These are phyloP conservation scores for Wallacemonas collosoma DNA, from an alignment of 208 protist species.

Conservation along the genomic window DNA sequence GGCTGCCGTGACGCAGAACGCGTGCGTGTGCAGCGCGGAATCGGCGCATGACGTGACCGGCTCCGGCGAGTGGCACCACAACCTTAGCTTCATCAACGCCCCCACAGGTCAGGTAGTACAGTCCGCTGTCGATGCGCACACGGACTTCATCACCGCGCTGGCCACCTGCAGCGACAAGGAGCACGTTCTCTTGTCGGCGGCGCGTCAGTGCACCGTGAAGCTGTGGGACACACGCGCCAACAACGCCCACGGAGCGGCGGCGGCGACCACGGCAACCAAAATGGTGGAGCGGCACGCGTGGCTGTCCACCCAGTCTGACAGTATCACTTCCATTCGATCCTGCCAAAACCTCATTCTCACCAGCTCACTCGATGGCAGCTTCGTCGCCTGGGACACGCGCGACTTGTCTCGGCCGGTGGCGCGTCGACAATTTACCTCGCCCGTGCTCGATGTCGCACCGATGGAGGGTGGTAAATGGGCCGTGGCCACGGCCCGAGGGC, in stretches of 20 bases:
- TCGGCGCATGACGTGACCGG: slow-evolving; percentile 1
- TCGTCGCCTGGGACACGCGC: slow-evolving; percentile 76
- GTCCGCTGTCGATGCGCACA: slow-evolving; percentile 53
- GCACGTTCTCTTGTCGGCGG: slow-evolving; percentile 64
- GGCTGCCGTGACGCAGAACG: slow-evolving; percentile 45
- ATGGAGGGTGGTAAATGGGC: slow-evolving; percentile 33
- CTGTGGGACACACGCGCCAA: slow-evolving; percentile 71
- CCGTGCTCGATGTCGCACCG: slow-evolving; percentile 51
- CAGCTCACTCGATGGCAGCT: slow-evolving; percentile 61
- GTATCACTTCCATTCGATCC: slow-evolving; percentile 63
- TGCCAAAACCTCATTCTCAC: slow-evolving; percentile 60
- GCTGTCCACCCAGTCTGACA: slow-evolving; percentile 44
- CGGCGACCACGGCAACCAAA: background rate
- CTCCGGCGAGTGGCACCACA: slow-evolving; percentile 29
- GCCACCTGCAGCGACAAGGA: slow-evolving; percentile 56
- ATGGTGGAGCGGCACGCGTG: slow-evolving; percentile 24
- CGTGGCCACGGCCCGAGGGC: slow-evolving; percentile 63
- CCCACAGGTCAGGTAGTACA: slow-evolving; percentile 42
- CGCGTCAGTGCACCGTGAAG: slow-evolving; percentile 67
- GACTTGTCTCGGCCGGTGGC: slow-evolving; percentile 40
- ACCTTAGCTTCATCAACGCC: slow-evolving; percentile 46
- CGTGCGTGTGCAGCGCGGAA: slow-evolving; percentile 15
- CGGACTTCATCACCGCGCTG: slow-evolving; percentile 77
- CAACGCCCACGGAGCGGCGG: slow-evolving; percentile 16
- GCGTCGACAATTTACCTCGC: slow-evolving; percentile 38